Evolutionary conservation across 2,329 filamentous ascomycete species (phyloP).

Genomic region (Pseudogymnoascus sp.): DNA sequence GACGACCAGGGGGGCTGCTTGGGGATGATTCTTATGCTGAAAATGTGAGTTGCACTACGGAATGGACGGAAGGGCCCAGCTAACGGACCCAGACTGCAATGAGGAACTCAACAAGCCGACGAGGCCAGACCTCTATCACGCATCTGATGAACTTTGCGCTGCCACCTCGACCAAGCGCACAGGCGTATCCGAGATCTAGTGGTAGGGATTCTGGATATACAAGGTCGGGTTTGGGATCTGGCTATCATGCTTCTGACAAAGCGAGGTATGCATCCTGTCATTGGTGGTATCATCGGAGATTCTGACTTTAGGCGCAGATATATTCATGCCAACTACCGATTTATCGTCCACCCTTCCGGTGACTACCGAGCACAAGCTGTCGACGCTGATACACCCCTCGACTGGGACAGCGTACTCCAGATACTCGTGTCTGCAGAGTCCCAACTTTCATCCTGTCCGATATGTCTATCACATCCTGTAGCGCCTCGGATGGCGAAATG

Average conservation of each 20-base stretch:
- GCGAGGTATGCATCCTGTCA: slow-evolving; percentile 52
- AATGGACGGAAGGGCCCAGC: slow-evolving; percentile 6
- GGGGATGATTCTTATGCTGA: slow-evolving; percentile 82
- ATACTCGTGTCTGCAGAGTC: slow-evolving; percentile 85
- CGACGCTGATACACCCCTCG: slow-evolving; percentile 81
- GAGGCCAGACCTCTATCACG: slow-evolving; percentile 94
- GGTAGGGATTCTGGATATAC: slow-evolving; percentile 61
- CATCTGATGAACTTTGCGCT: slow-evolving; percentile 89
- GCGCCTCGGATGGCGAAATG: slow-evolving; percentile 96
- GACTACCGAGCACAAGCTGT: slow-evolving; percentile 72
- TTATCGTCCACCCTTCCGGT: slow-evolving; percentile 78
- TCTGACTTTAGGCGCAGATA: slow-evolving; percentile 44
- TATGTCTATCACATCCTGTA: slow-evolving; percentile 86
- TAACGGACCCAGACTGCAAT: slow-evolving; percentile 33
- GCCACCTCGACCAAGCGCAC: slow-evolving; percentile 61
- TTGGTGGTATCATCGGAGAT: neutral
- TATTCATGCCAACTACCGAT: slow-evolving; percentile 94
- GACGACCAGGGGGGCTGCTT: slow-evolving; percentile 51
- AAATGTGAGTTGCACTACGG: slow-evolving; percentile 45
- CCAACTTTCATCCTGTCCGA: slow-evolving; percentile 82
- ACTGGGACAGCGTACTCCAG: slow-evolving; percentile 87
- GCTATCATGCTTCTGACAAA: slow-evolving; percentile 86
- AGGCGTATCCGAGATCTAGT: slow-evolving; percentile 38
- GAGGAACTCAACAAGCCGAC: slow-evolving; percentile 62
- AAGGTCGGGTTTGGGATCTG: slow-evolving; percentile 78